These are phyloP conservation scores for Jaapia argillacea DNA, from an alignment of 768 basidiomycete genomes.

Conservation along the genomic window DNA sequence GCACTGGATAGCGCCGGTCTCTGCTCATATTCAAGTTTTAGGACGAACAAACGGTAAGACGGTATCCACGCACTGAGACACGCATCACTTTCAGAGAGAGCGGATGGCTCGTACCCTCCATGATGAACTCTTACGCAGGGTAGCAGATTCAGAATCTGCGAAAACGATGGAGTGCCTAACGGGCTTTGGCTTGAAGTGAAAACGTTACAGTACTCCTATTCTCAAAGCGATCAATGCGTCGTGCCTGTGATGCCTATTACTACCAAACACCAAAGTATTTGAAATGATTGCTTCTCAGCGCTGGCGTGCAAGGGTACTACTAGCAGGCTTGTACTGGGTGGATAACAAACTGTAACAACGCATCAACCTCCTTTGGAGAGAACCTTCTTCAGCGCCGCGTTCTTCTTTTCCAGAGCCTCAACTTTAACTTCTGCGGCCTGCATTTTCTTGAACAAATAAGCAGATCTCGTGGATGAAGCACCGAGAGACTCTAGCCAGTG, in stretches of 20 bases:
- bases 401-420: slow-evolving; percentile 60
- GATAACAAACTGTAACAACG: too few relatives aligned
- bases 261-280: too few relatives aligned
- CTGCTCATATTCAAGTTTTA: slow-evolving; percentile 23
- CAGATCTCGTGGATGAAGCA: slow-evolving; percentile 49
- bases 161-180: too few relatives aligned
- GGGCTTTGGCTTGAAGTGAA: too few relatives aligned
- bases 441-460: slow-evolving; percentile 71
- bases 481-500: slow-evolving; percentile 33
- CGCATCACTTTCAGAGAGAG: slow-evolving; percentile 83
- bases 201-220: too few relatives aligned
- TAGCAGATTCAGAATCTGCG: too few relatives aligned
- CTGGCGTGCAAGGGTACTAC: too few relatives aligned
- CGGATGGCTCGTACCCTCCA: slow-evolving; percentile 53
- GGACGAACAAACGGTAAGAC: slow-evolving; percentile 3
- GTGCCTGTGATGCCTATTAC: too few relatives aligned
- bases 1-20: slow-evolving; percentile 63
- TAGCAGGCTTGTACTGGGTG: too few relatives aligned
- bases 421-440: slow-evolving; percentile 56
- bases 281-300: too few relatives aligned
- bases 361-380: slow-evolving; percentile 23
- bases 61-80: slow-evolving; percentile 55
- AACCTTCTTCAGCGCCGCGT: slow-evolving; percentile 52
- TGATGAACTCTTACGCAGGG: too few relatives aligned
- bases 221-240: too few relatives aligned